Base-by-base conservation (phyloP, 2,329 filamentous ascomycete species). In the Microascus cirrosus region DNA sequence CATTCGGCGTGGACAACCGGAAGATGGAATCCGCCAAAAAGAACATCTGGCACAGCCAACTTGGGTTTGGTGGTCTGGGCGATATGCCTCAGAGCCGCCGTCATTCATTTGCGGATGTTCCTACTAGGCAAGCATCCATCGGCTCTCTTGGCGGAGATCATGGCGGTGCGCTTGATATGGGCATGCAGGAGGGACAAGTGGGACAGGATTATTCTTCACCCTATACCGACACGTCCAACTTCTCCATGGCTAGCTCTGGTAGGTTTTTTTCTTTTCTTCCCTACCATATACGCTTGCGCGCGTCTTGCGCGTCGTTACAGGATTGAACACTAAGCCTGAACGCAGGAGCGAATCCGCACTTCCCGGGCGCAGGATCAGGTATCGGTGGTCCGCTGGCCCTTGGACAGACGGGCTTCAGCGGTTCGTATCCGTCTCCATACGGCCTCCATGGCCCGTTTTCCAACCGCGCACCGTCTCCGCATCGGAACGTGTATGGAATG, bases 31-130 rank as follows among this genome's bases (percentile, higher is more conserved):
- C 80, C 42, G 75, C 86, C 10, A 86, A 85, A 69, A 86, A 83
- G 65, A 83, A 79, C 3, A 81, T 83, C 61, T 91, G 87, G 87
- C 85, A 88, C 62, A 87, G 81, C 63, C 84, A 84, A 6, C 77
- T 85, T n/a, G 84, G 82, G 1, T 87, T 89, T 66, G 79, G 81
- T 52, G 77, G 79, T 18, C 34, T 81, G 25, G 77, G 75, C 3
- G 85, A 89, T 60, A 75, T 83, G 34, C 82, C 85, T 22, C 87
- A 91, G 65, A 90, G 87, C 64, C 81, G 89, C 60, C 83, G 89
- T 32, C 89, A 93, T 69, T 93, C 89, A 1, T 90, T 94, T 66
- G 89, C 84, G 56, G 85, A 85, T 64, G 78, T 86, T 65, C 83
- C 81, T 32, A 84, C 82, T 28, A 77, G 84, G 15, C 83, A 86